phyloP scores from a whole-genome alignment of 1,139 yeast genomes.

The Meyerozyma sp. region DNA sequence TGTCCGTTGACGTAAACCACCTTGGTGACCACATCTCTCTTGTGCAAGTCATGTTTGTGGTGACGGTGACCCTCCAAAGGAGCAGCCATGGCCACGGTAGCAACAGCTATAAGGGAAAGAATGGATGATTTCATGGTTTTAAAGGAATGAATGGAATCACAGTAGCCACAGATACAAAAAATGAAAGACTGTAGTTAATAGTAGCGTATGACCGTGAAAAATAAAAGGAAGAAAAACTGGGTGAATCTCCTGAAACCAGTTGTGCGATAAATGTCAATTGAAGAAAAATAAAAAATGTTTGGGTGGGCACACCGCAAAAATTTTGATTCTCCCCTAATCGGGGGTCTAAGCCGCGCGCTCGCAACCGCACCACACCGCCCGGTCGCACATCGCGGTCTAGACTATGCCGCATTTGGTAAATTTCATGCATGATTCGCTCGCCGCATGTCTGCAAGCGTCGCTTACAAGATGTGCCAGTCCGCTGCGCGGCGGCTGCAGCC shows the following conservation, averaged over 20 bases:
- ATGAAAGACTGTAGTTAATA: slow-evolving; percentile 22
- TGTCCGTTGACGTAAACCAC: slow-evolving; percentile 13
- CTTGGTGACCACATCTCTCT: slow-evolving; percentile 14
- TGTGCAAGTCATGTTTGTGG: slow-evolving; percentile 8
- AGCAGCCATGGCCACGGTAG: slow-evolving; percentile 22
- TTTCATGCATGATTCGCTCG: background rate
- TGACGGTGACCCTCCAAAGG: slow-evolving; percentile 30
- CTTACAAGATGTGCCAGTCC: background rate
- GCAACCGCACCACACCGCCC: background rate
- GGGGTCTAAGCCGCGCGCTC: background rate
- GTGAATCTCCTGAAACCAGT: background rate
- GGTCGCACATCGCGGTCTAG: background rate
- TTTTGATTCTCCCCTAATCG: slow-evolving; percentile 1
- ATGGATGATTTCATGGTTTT: slow-evolving; percentile 12
- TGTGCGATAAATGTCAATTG: background rate
- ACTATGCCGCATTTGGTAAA: background rate
- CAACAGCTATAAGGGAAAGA: slow-evolving; percentile 15
- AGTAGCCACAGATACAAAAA: slow-evolving; percentile 6
- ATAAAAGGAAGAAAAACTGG: background rate
- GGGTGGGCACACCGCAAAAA: background rate
- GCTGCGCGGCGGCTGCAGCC: background rate
- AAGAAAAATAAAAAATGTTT: background rate
- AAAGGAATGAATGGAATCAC: slow-evolving; percentile 4
- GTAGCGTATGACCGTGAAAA: background rate
- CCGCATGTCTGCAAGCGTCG: background rate